Evolutionary conservation across 2,329 filamentous ascomycete species (phyloP), one percentile per base, ranked within the genome.

Genomic region (Harringtonia aguacate): DNA sequence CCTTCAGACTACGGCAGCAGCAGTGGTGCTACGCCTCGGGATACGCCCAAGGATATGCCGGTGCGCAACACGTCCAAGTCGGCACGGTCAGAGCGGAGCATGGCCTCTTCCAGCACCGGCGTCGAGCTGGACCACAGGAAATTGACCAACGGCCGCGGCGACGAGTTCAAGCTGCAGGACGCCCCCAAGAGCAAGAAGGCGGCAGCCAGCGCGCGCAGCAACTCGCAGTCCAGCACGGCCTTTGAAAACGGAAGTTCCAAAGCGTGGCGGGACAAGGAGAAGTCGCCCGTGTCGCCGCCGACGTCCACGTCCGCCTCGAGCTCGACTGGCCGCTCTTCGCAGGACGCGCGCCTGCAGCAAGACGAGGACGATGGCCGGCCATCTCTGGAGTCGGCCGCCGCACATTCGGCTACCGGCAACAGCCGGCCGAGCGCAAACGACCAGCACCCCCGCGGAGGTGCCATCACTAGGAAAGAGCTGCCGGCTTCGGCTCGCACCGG

Each of bases 81-180:
- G 21, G 62, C 61, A 10, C 59, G 55, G 45, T 53, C 51, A 22
- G 61, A 64, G 39, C 58, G 56, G 44, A 62, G 59, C 41, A 52
- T 52, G n/a, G 55, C 57, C 9, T 53, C 60, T 5, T 58, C 54
- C 36, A 47, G 57, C 20, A 57, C 60, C 4, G 55, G 59, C 8
- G 48, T 46, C 2, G 50, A 53, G 2, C 70, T 74, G 13, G 68
- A 70, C 3, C 62, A 48, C 33, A 39, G 56, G 43, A 67, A 63
- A 41, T 36, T 52, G n/a, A 45, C 58, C 1, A 68, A 63, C 48
- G 60, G 61, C 29, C 67, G 60, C 3, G 55, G 51, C 15, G 80
- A 85, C 13, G 78, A 79, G 24, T 89, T 89, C 63, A 86, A 82
- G 61, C 63, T 92, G 36, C 86, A 90, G 56, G 86, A 94, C 39